Evolutionary conservation across 208 protist species (phyloP), one percentile per base, ranked within the genome.

Genomic region (Trypanosoma boissoni): DNA sequence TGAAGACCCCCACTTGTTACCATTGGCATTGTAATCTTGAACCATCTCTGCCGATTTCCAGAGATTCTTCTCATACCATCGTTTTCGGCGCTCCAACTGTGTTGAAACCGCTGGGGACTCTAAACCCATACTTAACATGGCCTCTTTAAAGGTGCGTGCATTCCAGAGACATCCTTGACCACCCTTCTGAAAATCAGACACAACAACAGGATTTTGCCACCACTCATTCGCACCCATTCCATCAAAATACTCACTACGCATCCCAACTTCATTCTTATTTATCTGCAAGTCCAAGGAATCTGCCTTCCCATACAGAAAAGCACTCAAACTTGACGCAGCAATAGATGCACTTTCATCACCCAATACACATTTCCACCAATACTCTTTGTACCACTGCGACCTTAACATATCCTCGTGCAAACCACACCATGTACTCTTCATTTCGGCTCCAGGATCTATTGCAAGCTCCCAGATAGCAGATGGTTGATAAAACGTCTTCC

Each of bases 351-450:
- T 56, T 14, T 76, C 70, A 45, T 58, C 57, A 18, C 28, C 10
- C 6, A 63, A 12, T 12, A 49, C 50, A 26, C 57, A 61, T 43
- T 72, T 72, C 70, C 70, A 76, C 70, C 70, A 76, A 42, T 76
- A 65, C 9, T 54, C 28, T 54, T 48, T 18, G 21, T 54, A 63
- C 64, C 64, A 71, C 2, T 56, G 18, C 32, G 26, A 36, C 27
- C 64, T 41, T 39, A 50, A 20, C 18, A 64, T 20, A 10, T 50
- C 55, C 4, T 71, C 56, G 28, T 54, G 48, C 21, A 51, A 31
- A 32, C 54, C 64, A 52, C 64, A 71, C 46, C 44, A 63, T 14
- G 42, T 63, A 43, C 48, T 60, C 24, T 64, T 64, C 2, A 27
- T 16, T 18, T 53, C 59, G 9, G n/a, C 39, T 6, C 49, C 46